Evolutionary conservation across 441 rosid species (phyloP).

Genomic region (Jatropha multifida): DNA sequence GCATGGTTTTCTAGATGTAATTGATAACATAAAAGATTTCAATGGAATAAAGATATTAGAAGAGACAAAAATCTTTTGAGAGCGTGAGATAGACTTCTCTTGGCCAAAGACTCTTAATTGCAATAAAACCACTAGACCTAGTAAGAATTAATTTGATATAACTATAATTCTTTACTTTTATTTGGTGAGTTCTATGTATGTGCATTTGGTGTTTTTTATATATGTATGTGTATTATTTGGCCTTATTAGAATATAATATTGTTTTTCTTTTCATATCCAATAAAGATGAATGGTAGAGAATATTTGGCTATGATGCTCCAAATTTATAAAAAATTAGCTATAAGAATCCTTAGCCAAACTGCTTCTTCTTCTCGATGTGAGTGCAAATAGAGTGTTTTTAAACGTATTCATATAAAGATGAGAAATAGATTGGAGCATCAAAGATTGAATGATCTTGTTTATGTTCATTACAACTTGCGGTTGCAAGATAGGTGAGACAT

Average conservation of each 20-base stretch:
- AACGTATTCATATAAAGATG: constrained; percentile 5
- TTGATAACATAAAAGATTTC: neutral
- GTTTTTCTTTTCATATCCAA: neutral
- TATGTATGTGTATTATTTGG: neutral
- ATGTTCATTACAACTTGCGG: neutral
- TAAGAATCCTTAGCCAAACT: neutral
- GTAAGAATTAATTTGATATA: too few relatives aligned
- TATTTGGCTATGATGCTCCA: neutral
- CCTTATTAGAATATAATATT: too few relatives aligned
- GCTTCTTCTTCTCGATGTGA: neutral
- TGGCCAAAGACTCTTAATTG: too few relatives aligned
- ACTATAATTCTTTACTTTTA: too few relatives aligned
- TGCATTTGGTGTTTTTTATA: neutral
- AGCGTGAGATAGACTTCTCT: too few relatives aligned
- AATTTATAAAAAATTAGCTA: neutral
- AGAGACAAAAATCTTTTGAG: too few relatives aligned
- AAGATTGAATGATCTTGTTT: neutral
- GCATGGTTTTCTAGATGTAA: neutral
- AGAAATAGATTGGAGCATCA: neutral
- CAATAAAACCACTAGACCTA: too few relatives aligned
- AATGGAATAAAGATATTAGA: neutral
- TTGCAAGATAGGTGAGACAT: neutral
- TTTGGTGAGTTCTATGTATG: too few relatives aligned
- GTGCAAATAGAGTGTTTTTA: constrained; percentile 11
- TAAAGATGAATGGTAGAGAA: neutral